These are phyloP conservation scores for Papiliotrema flavescens DNA, from an alignment of 1,284 basidiomycete genomes.

Conservation along the genomic window DNA sequence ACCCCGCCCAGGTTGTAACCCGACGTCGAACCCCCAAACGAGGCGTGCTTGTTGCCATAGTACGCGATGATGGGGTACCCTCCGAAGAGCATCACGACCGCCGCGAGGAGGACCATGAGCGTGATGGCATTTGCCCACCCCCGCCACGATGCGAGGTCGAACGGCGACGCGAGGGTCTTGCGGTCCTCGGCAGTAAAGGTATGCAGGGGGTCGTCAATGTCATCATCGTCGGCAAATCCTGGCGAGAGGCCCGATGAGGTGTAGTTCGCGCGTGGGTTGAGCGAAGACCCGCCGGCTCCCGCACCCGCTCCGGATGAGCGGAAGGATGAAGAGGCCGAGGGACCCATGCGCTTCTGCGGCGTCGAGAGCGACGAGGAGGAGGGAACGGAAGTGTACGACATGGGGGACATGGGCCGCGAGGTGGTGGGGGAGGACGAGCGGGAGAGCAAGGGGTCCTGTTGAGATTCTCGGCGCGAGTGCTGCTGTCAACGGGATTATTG, in stretches of 20 bases:
- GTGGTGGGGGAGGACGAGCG: background rate
- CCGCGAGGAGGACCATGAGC: conserved; percentile 48
- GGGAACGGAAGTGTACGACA: background rate
- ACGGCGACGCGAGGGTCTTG: conserved; percentile 48
- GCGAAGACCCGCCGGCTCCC: background rate
- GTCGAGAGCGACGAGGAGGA: background rate
- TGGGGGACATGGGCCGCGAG: background rate
- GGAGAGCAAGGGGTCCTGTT: background rate
- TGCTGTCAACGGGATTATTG: background rate
- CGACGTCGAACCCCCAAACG: conserved; percentile 21
- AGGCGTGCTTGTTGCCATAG: conserved; percentile 46
- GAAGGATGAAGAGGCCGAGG: background rate
- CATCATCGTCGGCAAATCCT: conserved; percentile 33
- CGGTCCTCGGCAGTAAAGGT: conserved; percentile 49
- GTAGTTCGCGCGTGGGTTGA: background rate
- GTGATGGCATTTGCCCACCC: conserved; percentile 56
- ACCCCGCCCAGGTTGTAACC: conserved; percentile 71
- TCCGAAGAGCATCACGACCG: conserved; percentile 64
- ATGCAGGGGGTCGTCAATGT: conserved; percentile 58
- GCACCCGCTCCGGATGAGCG: background rate
- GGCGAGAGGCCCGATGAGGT: background rate
- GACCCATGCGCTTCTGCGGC: background rate
- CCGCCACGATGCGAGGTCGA: conserved; percentile 38
- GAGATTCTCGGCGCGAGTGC: background rate
- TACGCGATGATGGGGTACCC: conserved; percentile 73